Conservation (phyloP, 345 rosid species). For the Rhodomyrtus tomentosa region DNA sequence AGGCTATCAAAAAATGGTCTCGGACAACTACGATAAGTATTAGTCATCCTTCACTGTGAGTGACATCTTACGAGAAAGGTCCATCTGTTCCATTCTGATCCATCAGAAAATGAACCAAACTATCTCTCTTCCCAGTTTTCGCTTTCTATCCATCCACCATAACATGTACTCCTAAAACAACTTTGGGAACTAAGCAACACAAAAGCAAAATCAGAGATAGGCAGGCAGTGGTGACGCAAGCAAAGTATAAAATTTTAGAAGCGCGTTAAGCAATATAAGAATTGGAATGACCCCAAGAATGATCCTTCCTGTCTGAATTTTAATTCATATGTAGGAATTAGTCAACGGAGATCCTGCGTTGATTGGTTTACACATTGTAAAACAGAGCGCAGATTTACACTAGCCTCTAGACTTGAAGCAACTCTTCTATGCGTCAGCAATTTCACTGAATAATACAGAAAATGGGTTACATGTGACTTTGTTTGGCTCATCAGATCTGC, state of each 20-base stretch:
- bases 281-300: neutral
- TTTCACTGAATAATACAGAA: neutral
- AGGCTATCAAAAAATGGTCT: neutral
- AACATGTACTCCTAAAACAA: neutral
- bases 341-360: neutral
- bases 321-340: neutral
- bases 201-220: neutral
- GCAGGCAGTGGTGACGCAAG: neutral
- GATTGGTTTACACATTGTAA: neutral
- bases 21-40: neutral
- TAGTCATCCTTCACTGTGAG: neutral
- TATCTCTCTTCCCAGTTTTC: neutral
- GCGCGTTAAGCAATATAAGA: neutral
- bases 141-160: neutral
- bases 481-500: slow-evolving; percentile 76
- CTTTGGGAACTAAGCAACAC: neutral
- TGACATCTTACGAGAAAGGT: too few species aligned
- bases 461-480: slow-evolving; percentile 36
- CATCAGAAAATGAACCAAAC: neutral
- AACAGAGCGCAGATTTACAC: neutral
- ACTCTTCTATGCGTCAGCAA: neutral
- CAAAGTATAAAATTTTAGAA: neutral
- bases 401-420: neutral
- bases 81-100: neutral
- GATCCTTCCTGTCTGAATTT: neutral